A percentile compares a stretch with the other conserved stretches of the same genome.
Evolutionary conservation across 2,329 filamentous ascomycete species (phyloP).

Genomic region (Blumeria hordei): DNA sequence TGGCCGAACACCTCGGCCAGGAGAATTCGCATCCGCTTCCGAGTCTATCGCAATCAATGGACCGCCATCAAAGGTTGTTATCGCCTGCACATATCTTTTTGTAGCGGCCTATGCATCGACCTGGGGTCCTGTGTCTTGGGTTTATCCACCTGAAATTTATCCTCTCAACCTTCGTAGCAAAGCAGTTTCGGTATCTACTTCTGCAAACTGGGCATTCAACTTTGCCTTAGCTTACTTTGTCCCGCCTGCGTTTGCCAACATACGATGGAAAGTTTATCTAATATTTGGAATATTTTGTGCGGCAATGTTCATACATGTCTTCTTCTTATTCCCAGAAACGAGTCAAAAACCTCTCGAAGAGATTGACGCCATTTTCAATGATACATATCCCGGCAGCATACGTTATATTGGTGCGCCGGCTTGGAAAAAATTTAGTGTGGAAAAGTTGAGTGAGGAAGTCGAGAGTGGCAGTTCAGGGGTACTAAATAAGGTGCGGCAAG

Average conservation of each 20-base stretch:
- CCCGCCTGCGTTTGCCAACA: slow-evolving; percentile 21
- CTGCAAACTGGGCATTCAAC: slow-evolving; percentile 20
- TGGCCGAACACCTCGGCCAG: slow-evolving; percentile 15
- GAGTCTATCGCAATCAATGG: slow-evolving; percentile 26
- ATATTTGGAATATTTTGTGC: slow-evolving; percentile 27
- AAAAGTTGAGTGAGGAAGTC: not conserved
- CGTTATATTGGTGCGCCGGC: slow-evolving; percentile 11
- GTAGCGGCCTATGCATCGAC: slow-evolving; percentile 28
- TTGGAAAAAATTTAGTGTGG: slow-evolving; percentile 8
- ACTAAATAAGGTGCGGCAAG: not conserved
- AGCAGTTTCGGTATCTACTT: slow-evolving; percentile 27
- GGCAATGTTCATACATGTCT: slow-evolving; percentile 25
- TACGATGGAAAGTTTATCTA: slow-evolving; percentile 27
- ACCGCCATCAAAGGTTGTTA: slow-evolving; percentile 28
- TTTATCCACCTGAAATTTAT: slow-evolving; percentile 25
- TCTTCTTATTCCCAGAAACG: slow-evolving; percentile 32
- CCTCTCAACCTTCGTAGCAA: slow-evolving; percentile 25
- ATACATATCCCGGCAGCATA: slow-evolving; percentile 14
- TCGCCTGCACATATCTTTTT: slow-evolving; percentile 41
- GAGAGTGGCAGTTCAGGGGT: not conserved
- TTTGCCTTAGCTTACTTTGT: slow-evolving; percentile 25
- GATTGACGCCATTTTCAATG: slow-evolving; percentile 22
- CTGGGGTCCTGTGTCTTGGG: slow-evolving; percentile 26
- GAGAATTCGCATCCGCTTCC: slow-evolving; percentile 17
- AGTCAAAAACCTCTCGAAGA: slow-evolving; percentile 30